Base-by-base conservation (phyloP, 768 basidiomycete genomes). In the Podaxis rugospora region DNA sequence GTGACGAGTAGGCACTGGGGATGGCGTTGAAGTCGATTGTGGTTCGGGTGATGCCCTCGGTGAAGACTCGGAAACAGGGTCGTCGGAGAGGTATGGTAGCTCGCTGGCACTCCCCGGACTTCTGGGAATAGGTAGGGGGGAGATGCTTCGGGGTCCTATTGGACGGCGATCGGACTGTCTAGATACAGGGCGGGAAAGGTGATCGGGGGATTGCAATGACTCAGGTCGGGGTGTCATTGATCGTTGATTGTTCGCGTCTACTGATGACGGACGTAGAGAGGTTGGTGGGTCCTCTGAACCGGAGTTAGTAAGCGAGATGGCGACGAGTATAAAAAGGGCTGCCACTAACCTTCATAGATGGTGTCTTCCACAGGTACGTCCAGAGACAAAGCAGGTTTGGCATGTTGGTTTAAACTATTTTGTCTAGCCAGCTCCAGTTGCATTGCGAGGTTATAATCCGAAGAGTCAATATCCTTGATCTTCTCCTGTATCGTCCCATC, bases 351-450 rank as follows among this genome's bases (percentile, higher is more conserved):
- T 84, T 93, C 91, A 65, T 89, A 90, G 65, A 93, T 91, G 1
- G 86, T 89, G 28, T 83, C 83, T 65, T 88, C 87, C 14, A 80
- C 68, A 2, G 83, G 78, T 28, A 67, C 72, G 14, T 84, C 83
- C 65, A 81, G 67, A 5, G 75, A 67, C 56, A 81, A 64, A 49
- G 76, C 65, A 49, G 71, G 68, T 51, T 81, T 80, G 16, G 78
- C 80, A 61, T 83, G 81, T 66, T 93, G 92, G 70, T 82, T 90
- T 67, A 87, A 80, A 69, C 92, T 93, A 69, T 97, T 97, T 65
- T 83, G 83, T 62, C 92, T 78, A 4, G 95, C 95, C 52, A 96
- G 76, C 63, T 92, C 92, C 55, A 97, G 74, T 51, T 89, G 87
- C 75, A 84, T 79, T 21, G 87, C 81, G 56, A 96, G 77, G 69